Percentiles rank a stretch among this genome's conserved stretches.
These are phyloP conservation scores for Colletotrichum trifolii DNA, from an alignment of 2,329 filamentous ascomycete species.

Conservation along the genomic window DNA sequence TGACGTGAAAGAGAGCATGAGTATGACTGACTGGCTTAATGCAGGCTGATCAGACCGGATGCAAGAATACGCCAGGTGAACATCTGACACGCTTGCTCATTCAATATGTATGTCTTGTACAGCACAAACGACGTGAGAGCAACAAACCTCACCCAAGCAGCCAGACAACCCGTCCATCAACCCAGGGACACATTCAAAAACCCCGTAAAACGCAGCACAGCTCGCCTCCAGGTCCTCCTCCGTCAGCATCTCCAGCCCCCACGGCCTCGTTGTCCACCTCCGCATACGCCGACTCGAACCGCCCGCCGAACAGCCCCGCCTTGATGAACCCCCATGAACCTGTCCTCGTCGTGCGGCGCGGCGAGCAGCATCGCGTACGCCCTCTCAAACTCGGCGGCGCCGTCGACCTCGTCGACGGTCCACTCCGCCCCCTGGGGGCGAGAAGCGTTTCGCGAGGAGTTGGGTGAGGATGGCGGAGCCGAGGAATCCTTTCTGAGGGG, in stretches of 20 bases:
- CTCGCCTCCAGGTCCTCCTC: slow-evolving; percentile 26
- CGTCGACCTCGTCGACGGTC: slow-evolving; percentile 17
- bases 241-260: slow-evolving; percentile 9
- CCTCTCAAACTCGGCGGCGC: neutral
- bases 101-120: too few relatives aligned
- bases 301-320: slow-evolving; percentile 1
- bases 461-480: slow-evolving; percentile 51
- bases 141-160: too few relatives aligned
- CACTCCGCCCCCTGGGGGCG: slow-evolving; percentile 22
- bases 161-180: too few relatives aligned
- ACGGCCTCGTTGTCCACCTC: slow-evolving; percentile 22
- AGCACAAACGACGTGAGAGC: too few relatives aligned
- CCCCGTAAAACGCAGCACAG: slow-evolving; percentile 9
- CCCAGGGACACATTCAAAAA: too few relatives aligned
- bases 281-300: slow-evolving; percentile 5
- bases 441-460: slow-evolving; percentile 44
- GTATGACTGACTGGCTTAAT: too few relatives aligned
- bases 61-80: too few relatives aligned
- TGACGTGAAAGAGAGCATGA: too few relatives aligned
- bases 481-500: slow-evolving; percentile 49
- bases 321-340: neutral
- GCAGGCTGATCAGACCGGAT: too few relatives aligned
- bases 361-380: neutral
- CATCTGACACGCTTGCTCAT: too few relatives aligned
- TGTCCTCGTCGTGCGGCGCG: slow-evolving; percentile 6